phyloP scores from a whole-genome alignment of 2,329 filamentous ascomycete genomes.

The Aureobasidium mangrovei region DNA sequence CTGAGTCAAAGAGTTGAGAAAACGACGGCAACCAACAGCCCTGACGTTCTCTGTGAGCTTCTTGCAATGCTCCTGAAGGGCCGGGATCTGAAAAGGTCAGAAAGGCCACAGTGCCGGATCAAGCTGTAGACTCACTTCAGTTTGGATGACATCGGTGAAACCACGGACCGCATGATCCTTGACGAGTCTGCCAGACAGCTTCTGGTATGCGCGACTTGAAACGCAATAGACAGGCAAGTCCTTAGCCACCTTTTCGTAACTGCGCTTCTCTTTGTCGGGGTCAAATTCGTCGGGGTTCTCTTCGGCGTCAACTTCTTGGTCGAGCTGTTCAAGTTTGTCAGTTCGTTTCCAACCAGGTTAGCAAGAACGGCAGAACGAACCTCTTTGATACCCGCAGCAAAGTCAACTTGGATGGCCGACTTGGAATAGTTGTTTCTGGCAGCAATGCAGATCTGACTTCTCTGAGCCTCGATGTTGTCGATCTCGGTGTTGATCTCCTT shows the following conservation, averaged over 20 bases:
- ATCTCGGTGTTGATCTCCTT: constrained; percentile 24
- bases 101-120: not conserved
- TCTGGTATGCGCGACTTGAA: constrained; percentile 54
- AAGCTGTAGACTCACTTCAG: constrained; percentile 27
- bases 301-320: constrained; percentile 46
- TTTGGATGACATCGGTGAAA: constrained; percentile 46
- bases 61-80: constrained; percentile 50
- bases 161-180: constrained; percentile 46
- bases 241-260: constrained; percentile 50
- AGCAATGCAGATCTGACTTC: constrained; percentile 41
- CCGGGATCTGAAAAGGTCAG: constrained; percentile 34
- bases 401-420: constrained; percentile 48
- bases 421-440: constrained; percentile 50
- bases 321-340: constrained; percentile 29
- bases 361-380: not conserved
- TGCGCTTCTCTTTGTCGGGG: constrained; percentile 44
- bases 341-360: not conserved
- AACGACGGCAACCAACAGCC: constrained; percentile 36
- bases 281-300: constrained; percentile 48
- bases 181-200: constrained; percentile 46
- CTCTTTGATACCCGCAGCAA: constrained; percentile 51
- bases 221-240: constrained; percentile 57
- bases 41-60: constrained; percentile 46
- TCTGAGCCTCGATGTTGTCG: constrained; percentile 26
- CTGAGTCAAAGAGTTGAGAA: constrained; percentile 44